A percentile compares a stretch with the other conserved stretches of the same genome.
These are phyloP conservation scores for Aspergillus candidus DNA, from an alignment of 2,329 filamentous ascomycete genomes.

Conservation along the genomic window DNA sequence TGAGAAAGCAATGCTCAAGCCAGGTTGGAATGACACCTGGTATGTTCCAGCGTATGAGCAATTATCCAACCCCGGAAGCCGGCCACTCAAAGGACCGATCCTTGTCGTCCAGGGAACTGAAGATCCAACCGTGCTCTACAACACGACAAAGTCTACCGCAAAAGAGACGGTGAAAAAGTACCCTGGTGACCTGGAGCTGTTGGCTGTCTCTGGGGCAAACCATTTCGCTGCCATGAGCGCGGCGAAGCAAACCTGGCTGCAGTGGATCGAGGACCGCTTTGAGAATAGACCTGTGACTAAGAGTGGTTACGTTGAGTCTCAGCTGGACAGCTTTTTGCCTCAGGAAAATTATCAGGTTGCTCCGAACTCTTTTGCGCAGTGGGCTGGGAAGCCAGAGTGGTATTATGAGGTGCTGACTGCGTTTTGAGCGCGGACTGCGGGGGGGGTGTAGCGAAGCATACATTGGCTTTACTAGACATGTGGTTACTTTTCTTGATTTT, in stretches of 20 bases:
- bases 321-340: slow-evolving; percentile 9
- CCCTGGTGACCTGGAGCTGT: slow-evolving; percentile 8
- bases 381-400: slow-evolving; percentile 9
- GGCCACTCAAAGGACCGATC: slow-evolving; percentile 9
- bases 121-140: slow-evolving; percentile 6
- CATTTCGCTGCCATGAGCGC: slow-evolving; percentile 13
- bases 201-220: slow-evolving; percentile 4
- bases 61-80: slow-evolving; percentile 11
- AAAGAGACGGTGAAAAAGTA: slow-evolving; percentile 6
- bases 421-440: neutral
- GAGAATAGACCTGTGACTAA: slow-evolving; percentile 4
- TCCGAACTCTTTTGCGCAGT: slow-evolving; percentile 11
- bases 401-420: slow-evolving; percentile 9
- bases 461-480: too few relatives aligned
- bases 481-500: too few relatives aligned
- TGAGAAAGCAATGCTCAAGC: slow-evolving; percentile 4
- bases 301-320: slow-evolving; percentile 7
- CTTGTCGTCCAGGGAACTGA: slow-evolving; percentile 12
- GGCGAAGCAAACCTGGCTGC: slow-evolving; percentile 12
- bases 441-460: too few relatives aligned
- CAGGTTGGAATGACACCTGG: slow-evolving; percentile 9
- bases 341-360: slow-evolving; percentile 7
- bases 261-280: slow-evolving; percentile 15
- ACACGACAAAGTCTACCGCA: slow-evolving; percentile 6
- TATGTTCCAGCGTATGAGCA: slow-evolving; percentile 6